Conservation (phyloP, 805 yeast species). For the Nakazawaea peltata region DNA sequence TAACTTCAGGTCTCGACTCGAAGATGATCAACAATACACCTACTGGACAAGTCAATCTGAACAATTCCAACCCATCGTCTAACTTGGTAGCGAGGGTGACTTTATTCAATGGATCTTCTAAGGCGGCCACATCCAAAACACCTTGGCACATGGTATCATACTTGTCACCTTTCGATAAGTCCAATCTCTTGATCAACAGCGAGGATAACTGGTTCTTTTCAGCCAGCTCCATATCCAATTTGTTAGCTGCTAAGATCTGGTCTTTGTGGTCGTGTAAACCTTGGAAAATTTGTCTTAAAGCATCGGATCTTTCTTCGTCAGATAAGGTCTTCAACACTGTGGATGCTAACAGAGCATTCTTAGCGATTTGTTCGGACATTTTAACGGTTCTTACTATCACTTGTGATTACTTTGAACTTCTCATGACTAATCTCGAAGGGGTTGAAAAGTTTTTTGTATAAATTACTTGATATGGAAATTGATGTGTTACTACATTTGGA, state of each 20-base stretch:
- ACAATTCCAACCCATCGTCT: slow-evolving; percentile 83
- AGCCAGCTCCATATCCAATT: slow-evolving; percentile 68
- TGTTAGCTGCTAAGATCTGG: slow-evolving; percentile 64
- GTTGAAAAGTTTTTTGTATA: too few relatives aligned
- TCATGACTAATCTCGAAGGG: neutral
- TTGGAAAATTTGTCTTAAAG: slow-evolving; percentile 66
- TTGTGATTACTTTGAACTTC: neutral
- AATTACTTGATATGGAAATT: too few relatives aligned
- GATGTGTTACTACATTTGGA: too few relatives aligned
- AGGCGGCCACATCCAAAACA: slow-evolving; percentile 77
- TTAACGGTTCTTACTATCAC: too few relatives aligned
- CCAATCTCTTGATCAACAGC: slow-evolving; percentile 77
- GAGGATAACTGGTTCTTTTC: slow-evolving; percentile 49
- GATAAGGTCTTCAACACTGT: slow-evolving; percentile 72
- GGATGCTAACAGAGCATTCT: slow-evolving; percentile 75
- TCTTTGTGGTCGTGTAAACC: slow-evolving; percentile 53
- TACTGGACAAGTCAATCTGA: slow-evolving; percentile 85
- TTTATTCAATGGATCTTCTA: slow-evolving; percentile 92
- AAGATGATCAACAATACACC: slow-evolving; percentile 91
- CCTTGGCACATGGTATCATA: slow-evolving; percentile 95
- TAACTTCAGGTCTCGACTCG: slow-evolving; percentile 96
- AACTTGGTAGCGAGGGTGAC: slow-evolving; percentile 73
- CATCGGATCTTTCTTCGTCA: slow-evolving; percentile 63
- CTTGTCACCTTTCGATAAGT: slow-evolving; percentile 73
- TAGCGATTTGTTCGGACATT: slow-evolving; percentile 74